Evolutionary conservation across 179 eudicot genomes (phyloP), one percentile per base, ranked within the genome.

Genomic region (Vitellaria paradoxa): DNA sequence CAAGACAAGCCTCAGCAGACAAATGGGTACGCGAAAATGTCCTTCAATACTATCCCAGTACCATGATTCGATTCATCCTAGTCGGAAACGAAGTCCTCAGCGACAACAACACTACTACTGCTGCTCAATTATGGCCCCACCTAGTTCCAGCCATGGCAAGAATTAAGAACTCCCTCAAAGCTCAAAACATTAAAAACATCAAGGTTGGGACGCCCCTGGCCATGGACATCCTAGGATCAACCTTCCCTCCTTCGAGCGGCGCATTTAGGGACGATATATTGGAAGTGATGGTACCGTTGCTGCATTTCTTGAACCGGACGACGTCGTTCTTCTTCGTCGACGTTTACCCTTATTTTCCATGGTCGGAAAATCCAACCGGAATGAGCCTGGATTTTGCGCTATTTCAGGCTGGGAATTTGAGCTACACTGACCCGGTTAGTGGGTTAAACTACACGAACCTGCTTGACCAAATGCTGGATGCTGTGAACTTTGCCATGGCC

Each of bases 401-500:
- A n/a, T 78, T 92, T 10, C 76, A 53, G 57, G 83, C 78, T 7
- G 80, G 76, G n/a, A 83, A 79, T 53, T 21, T 77, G 26, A 82
- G 87, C 0, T 87, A 87, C 45, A 78, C 70, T 13, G 98, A 94
- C 62, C 94, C 93, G 0, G 65, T 46, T 0, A 88, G 78, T 53
- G 87, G 91, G n/a, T 78, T 91, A 17, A 42, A 50, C 3, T 93
- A 94, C 88, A 87, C 85, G 8, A 92, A 89, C 68, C 85, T 91
- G 23, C 84, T 94, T 1, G 98, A 94, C 69, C 98, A 94, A 69
- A 91, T 92, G 96, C 57, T 94, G 0, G 98, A 94, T 61, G 87
- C 97, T 0, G 80, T 91, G 9, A 68, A 79, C 42, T 92, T 83
- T 45, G 93, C 97, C 21, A 92, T 89, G 94, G 21, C 77, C 0